A percentile compares a stretch with the other conserved stretches of the same genome.
These are phyloP conservation scores for Brassica rapa DNA, from an alignment of 345 rosid genomes.

Conservation along the genomic window DNA sequence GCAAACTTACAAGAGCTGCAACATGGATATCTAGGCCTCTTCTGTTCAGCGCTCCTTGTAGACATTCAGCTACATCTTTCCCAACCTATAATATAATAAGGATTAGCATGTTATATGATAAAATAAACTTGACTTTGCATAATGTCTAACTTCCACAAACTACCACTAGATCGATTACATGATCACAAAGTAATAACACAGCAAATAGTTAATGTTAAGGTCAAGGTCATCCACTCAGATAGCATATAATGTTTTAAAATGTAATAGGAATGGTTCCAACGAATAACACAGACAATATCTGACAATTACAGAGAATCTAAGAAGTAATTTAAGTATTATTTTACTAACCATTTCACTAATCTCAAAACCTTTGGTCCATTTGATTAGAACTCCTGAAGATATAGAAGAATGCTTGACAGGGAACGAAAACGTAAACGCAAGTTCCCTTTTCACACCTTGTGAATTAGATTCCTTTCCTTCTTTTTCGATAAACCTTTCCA, in stretches of 20 bases:
- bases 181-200: conserved; percentile 2
- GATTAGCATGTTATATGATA: not conserved
- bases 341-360: conserved; percentile 77
- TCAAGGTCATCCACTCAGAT: conserved; percentile 4
- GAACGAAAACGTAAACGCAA: conserved; percentile 89
- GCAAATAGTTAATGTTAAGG: not conserved
- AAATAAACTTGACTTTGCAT: not conserved
- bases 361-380: conserved; percentile 88
- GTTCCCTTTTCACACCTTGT: conserved; percentile 49
- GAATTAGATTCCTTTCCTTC: conserved; percentile 53
- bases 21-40: conserved; percentile 68
- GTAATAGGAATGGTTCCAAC: not conserved
- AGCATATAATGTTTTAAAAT: not conserved
- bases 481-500: conserved; percentile 72
- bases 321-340: not conserved
- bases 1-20: conserved; percentile 62
- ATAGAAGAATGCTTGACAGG: conserved; percentile 78
- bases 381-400: conserved; percentile 67
- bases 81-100: conserved; percentile 55
- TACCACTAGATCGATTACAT: not conserved
- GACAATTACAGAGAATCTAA: conserved; percentile 17
- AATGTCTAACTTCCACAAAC: not conserved
- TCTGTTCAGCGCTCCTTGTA: conserved; percentile 62
- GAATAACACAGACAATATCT: not conserved
- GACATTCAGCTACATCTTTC: conserved; percentile 60